Evolutionary conservation across 495 filamentous ascomycete species (phyloP), one percentile per base, ranked within the genome.

Genomic region (Aspergillus heteromorphus): DNA sequence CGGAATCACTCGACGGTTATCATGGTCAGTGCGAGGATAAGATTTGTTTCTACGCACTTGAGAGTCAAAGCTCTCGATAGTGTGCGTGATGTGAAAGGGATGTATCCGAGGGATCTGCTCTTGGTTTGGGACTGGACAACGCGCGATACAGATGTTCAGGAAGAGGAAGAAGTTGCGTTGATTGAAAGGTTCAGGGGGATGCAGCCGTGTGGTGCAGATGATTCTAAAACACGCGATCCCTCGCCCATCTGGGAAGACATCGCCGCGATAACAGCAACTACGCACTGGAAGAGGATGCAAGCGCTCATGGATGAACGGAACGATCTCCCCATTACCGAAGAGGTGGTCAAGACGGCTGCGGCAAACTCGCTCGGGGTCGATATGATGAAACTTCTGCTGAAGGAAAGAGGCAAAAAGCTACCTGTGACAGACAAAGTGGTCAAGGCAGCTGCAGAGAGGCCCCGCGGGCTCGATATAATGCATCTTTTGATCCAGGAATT

Each of bases 111-210:
- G 0, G 17, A 49, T 19, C 16, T 49, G 7, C 47, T 36, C 9
- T 27, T 49, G 17, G 16, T 49, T 34, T 49, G 47, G 47, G 36
- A 49, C 47, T 49, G 40, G 45, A 13, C 11, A 38, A 14, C 34
- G n/a, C 10, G 34, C 34, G n/a, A n/a, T 38, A 4, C 11, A 5
- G 34, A 38, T 14, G 13, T n/a, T 5, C 34, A 38, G n/a, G 5
- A 38, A 13, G 34, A 38, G 13, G 10, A 14, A 14, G 2, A n/a
- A 38, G 10, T 38, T 1, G 34, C n/a, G 4, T 14, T n/a, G 31
- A 34, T 34, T n/a, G n/a, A n/a, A n/a, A n/a, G n/a, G 8, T n/a
- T n/a, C 34, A 38, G 34, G 6, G 14, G 9, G n/a, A 2, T 13
- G 30, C 7, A 34, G 2, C 9, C 30, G 2, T 1, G 30, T 34